phyloP scores from a whole-genome alignment of 1,284 basidiomycete species.

The Tetrapyrgos nigripes region DNA sequence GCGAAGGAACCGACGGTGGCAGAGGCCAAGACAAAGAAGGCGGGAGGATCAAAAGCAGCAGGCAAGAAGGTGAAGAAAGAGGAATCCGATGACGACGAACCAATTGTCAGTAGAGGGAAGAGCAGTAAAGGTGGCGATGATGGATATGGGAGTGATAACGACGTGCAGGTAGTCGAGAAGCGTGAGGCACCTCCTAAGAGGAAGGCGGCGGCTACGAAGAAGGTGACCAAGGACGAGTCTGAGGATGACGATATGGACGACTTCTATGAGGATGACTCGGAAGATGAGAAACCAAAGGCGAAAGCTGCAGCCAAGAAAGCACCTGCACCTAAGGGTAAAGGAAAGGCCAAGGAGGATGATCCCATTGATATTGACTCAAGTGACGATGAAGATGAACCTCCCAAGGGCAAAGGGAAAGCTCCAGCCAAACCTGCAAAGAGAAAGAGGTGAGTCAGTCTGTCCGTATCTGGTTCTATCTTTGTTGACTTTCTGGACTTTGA shows the following conservation, averaged over 20 bases:
- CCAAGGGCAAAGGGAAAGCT: slow-evolving; percentile 40
- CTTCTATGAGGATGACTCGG: not conserved
- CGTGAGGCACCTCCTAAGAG: slow-evolving; percentile 28
- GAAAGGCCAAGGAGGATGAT: not conserved
- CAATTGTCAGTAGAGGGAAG: slow-evolving; percentile 15
- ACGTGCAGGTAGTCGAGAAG: slow-evolving; percentile 25
- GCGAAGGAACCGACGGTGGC: slow-evolving; percentile 29
- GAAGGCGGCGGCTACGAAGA: slow-evolving; percentile 24
- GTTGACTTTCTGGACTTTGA: not conserved
- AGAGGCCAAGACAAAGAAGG: slow-evolving; percentile 20
- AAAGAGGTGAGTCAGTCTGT: slow-evolving; percentile 56
- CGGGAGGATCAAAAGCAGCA: not conserved
- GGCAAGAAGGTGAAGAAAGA: slow-evolving; percentile 1
- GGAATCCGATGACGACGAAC: slow-evolving; percentile 20
- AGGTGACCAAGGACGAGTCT: slow-evolving; percentile 26
- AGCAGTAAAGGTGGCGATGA: slow-evolving; percentile 22
- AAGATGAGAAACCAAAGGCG: slow-evolving; percentile 2
- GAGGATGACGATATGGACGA: slow-evolving; percentile 29
- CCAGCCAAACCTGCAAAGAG: slow-evolving; percentile 45
- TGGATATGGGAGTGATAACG: slow-evolving; percentile 30
- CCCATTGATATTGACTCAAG: slow-evolving; percentile 6
- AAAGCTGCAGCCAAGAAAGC: slow-evolving; percentile 1
- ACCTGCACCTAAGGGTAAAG: not conserved
- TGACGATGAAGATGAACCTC: not conserved
- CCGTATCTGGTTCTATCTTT: not conserved